These are phyloP conservation scores for Lycium barbarum DNA, from an alignment of 257 asterid species.

Conservation along the genomic window DNA sequence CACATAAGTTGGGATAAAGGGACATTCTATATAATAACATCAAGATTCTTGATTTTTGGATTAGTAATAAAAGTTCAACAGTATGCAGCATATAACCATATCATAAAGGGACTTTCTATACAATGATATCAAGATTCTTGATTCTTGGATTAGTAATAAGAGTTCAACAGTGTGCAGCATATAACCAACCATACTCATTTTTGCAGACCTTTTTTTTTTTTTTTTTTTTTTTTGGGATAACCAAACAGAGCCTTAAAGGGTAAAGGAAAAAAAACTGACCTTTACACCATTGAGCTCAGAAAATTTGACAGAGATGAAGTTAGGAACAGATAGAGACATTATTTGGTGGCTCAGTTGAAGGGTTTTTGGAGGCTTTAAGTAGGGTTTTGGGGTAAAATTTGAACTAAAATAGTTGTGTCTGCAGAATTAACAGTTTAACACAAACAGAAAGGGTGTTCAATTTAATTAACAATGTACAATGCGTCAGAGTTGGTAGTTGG, in stretches of 20 bases:
- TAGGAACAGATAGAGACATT: slow-evolving; percentile 55
- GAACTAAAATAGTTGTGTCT: neutral
- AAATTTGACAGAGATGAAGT: slow-evolving; percentile 47
- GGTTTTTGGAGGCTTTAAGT: neutral
- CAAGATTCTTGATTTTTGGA: neutral
- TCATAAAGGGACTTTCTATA: neutral
- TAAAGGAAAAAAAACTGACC: slow-evolving; percentile 40
- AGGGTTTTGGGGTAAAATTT: neutral
- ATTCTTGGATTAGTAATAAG: neutral
- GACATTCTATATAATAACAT: neutral
- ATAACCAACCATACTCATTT: neutral
- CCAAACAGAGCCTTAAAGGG: neutral
- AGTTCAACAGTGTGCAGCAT: neutral
- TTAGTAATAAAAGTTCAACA: neutral
- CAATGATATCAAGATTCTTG: neutral
- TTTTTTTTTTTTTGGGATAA: neutral
- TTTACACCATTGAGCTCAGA: slow-evolving; percentile 41
- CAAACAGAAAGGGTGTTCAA: neutral
- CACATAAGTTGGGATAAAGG: no score
- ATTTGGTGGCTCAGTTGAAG: slow-evolving; percentile 20
- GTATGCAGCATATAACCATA: neutral
- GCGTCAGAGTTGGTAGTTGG: no score
- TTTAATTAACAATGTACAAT: neutral
- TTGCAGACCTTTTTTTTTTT: no score
- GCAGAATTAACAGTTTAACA: neutral